phyloP scores from a whole-genome alignment of 345 rosid genomes.

The Gossypium turneri region DNA sequence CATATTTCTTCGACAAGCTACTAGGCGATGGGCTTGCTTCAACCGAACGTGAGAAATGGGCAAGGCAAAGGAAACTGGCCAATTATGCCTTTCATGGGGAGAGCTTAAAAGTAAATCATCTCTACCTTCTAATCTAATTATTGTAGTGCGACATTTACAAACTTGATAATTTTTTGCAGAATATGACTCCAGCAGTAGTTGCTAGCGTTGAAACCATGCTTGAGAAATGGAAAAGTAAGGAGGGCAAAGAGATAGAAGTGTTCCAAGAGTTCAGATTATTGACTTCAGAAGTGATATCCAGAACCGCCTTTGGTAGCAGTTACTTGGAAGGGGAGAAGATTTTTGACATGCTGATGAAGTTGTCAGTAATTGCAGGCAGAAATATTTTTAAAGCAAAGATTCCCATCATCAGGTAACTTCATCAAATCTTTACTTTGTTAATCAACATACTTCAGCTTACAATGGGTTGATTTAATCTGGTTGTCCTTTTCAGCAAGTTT shows the following conservation, averaged over 20 bases:
- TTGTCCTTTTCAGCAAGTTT: neutral
- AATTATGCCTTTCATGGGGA: neutral
- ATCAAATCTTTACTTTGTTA: neutral
- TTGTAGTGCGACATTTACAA: too few species aligned
- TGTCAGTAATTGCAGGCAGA: neutral
- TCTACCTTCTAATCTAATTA: neutral
- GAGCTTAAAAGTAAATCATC: neutral
- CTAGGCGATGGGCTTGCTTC: neutral
- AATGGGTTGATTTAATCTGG: neutral
- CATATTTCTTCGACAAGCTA: neutral
- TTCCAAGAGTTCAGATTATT: neutral
- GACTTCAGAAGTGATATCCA: neutral
- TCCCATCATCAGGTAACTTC: neutral
- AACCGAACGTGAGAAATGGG: neutral
- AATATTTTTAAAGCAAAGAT: neutral
- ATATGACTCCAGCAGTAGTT: too few species aligned
- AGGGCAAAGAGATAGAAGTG: neutral
- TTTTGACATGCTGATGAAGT: neutral
- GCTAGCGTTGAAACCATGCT: too few species aligned
- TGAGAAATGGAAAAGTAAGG: too few species aligned
- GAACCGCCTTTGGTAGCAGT: neutral
- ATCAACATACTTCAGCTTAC: too few species aligned
- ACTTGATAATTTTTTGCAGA: too few species aligned
- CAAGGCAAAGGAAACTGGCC: neutral
- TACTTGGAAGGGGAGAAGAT: slow-evolving; percentile 1